These are phyloP conservation scores for Dipteronia dyeriana DNA, from an alignment of 345 rosid genomes.

Conservation along the genomic window DNA sequence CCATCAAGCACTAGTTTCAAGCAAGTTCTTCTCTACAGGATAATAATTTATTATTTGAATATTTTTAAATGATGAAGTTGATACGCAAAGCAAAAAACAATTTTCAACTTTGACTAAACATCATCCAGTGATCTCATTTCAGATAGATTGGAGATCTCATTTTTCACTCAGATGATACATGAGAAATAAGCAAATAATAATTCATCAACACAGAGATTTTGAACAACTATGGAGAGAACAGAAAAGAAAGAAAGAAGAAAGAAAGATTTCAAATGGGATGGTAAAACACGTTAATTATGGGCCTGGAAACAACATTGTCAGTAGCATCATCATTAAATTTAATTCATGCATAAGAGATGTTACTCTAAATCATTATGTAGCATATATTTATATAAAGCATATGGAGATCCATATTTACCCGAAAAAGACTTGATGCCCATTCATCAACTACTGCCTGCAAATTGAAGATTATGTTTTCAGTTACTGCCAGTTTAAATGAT, in stretches of 20 bases:
- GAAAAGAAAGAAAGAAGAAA: background rate
- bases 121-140: too few relatives aligned
- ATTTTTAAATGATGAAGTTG: background rate
- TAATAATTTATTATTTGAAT: background rate
- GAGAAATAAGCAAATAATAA: too few relatives aligned
- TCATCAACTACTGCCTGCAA: slow-evolving; percentile 92
- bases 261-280: background rate
- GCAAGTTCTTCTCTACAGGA: background rate
- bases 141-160: too few relatives aligned
- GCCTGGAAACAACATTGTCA: too few relatives aligned
- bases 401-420: slow-evolving; percentile 49
- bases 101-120: too few relatives aligned
- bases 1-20: background rate
- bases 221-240: background rate
- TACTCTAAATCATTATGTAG: background rate
- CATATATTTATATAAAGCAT: slow-evolving; percentile 1
- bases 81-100: background rate
- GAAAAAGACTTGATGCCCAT: slow-evolving; percentile 96
- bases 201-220: background rate
- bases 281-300: too few relatives aligned
- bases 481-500: slow-evolving; percentile 11
- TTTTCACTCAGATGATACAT: too few relatives aligned
- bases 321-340: background rate
- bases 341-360: background rate
- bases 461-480: slow-evolving; percentile 27